Conservation (phyloP, 2,329 filamentous ascomycete species). For the Exophiala lecanii-corni region DNA sequence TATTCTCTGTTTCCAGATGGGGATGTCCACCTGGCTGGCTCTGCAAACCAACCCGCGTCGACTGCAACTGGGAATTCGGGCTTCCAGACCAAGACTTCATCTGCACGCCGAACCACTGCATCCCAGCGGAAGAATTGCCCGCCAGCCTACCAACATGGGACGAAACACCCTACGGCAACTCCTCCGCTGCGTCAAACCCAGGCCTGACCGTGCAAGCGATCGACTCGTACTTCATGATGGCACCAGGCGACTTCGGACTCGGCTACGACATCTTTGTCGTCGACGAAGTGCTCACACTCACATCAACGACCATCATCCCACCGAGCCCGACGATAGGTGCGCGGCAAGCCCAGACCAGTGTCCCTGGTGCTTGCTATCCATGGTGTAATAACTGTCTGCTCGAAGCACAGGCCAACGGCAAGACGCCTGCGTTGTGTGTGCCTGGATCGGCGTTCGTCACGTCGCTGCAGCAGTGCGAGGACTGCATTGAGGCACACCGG, state of each 20-base stretch:
- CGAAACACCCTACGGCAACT: conserved; percentile 20
- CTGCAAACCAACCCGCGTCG: conserved; percentile 36
- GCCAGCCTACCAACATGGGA: conserved; percentile 29
- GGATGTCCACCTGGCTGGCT: conserved; percentile 42
- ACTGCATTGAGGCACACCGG: conserved; percentile 36
- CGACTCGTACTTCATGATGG: conserved; percentile 58
- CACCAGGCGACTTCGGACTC: conserved; percentile 59
- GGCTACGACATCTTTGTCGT: conserved; percentile 58
- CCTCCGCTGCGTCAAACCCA: conserved; percentile 33
- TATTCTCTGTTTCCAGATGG: conserved; percentile 32
- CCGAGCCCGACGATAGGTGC: conserved; percentile 19
- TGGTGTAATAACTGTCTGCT: conserved; percentile 49
- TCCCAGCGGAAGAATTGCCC: conserved; percentile 30
- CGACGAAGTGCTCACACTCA: conserved; percentile 39
- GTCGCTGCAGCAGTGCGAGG: conserved; percentile 37
- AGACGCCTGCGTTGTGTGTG: conserved; percentile 45
- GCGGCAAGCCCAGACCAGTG: conserved; percentile 28
- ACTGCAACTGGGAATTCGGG: conserved; percentile 39
- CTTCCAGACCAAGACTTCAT: conserved; percentile 37
- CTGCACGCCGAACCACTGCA: conserved; percentile 39
- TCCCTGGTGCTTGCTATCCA: conserved; percentile 49
- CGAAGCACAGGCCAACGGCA: conserved; percentile 48
- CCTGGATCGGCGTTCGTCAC: conserved; percentile 39
- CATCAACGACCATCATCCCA: conserved; percentile 38
- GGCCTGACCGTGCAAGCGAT: conserved; percentile 17